Percentiles rank a stretch among this genome's conserved stretches.
These are phyloP conservation scores for Ceratocystis variospora DNA, from an alignment of 2,329 filamentous ascomycete genomes.

Conservation along the genomic window DNA sequence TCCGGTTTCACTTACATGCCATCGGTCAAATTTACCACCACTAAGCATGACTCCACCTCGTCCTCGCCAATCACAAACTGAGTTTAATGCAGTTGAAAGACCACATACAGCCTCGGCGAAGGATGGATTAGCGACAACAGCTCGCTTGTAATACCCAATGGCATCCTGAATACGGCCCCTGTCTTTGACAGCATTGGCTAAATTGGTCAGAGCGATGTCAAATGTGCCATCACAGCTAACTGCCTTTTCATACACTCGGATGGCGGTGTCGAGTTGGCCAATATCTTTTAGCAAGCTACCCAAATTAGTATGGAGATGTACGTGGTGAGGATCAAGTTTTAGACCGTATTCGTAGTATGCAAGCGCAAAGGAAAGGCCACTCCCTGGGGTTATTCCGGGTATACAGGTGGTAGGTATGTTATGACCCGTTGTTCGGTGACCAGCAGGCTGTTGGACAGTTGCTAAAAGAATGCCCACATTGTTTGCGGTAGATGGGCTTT, in stretches of 20 bases:
- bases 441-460: constrained; percentile 59
- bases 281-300: constrained; percentile 94
- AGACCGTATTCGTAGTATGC: constrained; percentile 94
- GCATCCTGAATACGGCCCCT: constrained; percentile 85
- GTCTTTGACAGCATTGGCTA: constrained; percentile 96
- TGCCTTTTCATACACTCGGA: constrained; percentile 93
- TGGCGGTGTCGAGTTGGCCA: constrained; percentile 78
- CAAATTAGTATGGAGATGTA: constrained; percentile 91
- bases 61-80: constrained; percentile 87
- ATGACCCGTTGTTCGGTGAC: constrained; percentile 20
- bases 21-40: constrained; percentile 63
- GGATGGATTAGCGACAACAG: constrained; percentile 80
- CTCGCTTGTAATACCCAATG: constrained; percentile 79
- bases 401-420: constrained; percentile 32
- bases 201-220: constrained; percentile 89
- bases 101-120: constrained; percentile 97
- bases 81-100: constrained; percentile 85
- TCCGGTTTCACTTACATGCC: constrained; percentile 80
- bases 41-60: constrained; percentile 73
- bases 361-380: constrained; percentile 73
- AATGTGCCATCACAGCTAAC: constrained; percentile 88
- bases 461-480: constrained; percentile 97
- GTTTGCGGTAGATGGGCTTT: constrained; percentile 93
- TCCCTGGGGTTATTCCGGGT: constrained; percentile 71
- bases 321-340: constrained; percentile 72